Base-by-base conservation (phyloP, 2,329 filamentous ascomycete genomes). In the Talaromyces sp. region DNA sequence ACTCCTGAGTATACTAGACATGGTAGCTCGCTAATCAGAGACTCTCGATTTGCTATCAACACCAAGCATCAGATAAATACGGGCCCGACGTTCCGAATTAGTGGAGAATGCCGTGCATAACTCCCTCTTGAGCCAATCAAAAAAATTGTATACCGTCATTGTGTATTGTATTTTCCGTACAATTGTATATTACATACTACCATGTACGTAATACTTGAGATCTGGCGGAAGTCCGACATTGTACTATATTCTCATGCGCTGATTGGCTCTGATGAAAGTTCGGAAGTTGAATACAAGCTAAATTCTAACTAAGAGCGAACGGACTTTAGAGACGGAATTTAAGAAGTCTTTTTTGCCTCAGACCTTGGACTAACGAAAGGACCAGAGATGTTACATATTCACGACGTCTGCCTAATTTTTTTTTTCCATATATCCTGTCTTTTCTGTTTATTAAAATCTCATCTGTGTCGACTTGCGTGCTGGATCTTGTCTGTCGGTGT, bases 291-390 rank as follows among this genome's bases (percentile, higher is more conserved):
- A 35, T 17, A 19, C 31, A 54, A 54, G 49, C 49, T 52, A 50
- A 45, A 3, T 22, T 22, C 9, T 31, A 31, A 22, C 5, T 22
- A 5, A 27, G 6, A 9, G 8, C 27, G 27, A n/a, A 3, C 50
- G 50, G 50, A 56, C 5, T 56, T 56, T 39, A 39, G 33, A 56
- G 52, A 56, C 52, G 52, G 52, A 19, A 5, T 56, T 56, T 56
- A 56, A 37, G 3, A 22, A 25, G n/a, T 33, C 15, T 15, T 19
- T 17, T 56, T 56, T 37, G n/a, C n/a, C 33, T 56, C 4, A 22
- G 31, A 50, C 41, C n/a, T 37, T 37, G 41, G 3, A 10, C 11
- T 31, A 31, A 31, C 5, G 17, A 19, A 49, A 11, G 11, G 19
- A 47, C 0, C 4, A 49, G 7, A 27, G 47, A 31, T 50, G 15